Base-by-base conservation (phyloP, 768 basidiomycete genomes). In the Lentinula boryana region DNA sequence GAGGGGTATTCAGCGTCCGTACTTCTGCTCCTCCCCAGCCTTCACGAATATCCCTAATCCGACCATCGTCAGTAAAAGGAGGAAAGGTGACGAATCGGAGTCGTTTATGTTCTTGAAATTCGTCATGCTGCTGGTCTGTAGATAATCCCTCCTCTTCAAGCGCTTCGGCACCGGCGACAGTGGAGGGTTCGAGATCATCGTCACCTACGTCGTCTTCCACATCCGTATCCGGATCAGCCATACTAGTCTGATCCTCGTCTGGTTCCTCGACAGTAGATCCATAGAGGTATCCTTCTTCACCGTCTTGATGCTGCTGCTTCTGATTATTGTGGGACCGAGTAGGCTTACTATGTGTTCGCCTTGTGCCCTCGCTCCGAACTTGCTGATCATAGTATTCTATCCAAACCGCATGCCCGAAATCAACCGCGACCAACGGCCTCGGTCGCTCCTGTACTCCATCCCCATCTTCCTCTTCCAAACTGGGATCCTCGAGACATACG, bases 331-430 rank as follows among this genome's bases (percentile, higher is more conserved):
- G 27, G 27, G 41, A 38, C 41, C 16, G 41, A 16, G 41, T 15
- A 40, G 38, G 13, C 38, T 10, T 15, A 40, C 15, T 40, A 40
- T 62, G n/a, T 2, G 9, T 48, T n/a, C 46, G 15, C 21, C 18
- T 13, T 52, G 31, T 23, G 27, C 50, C 50, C 13, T 69, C 69
- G 13, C 71, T 67, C n/a, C 71, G 71, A 54, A 60, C 27, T 8
- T 56, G 15, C n/a, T 27, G 73, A 65, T 72, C 76, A 64, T 64
- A 68, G 66, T 85, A 84, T 67, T 90, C 88, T 51, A 95, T 84
- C 83, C 91, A 89, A 38, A 91, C 87, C 16, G 93, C 89, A 66
- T 93, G 91, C 44, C 91, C 90, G 74, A 95, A 95, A 68, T 95
- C 85, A 6, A 94, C 87, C 0, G 88, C 88, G n/a, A 90, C 84